Base-by-base conservation (phyloP, 2,329 filamentous ascomycete species). In the Alternaria atra region DNA sequence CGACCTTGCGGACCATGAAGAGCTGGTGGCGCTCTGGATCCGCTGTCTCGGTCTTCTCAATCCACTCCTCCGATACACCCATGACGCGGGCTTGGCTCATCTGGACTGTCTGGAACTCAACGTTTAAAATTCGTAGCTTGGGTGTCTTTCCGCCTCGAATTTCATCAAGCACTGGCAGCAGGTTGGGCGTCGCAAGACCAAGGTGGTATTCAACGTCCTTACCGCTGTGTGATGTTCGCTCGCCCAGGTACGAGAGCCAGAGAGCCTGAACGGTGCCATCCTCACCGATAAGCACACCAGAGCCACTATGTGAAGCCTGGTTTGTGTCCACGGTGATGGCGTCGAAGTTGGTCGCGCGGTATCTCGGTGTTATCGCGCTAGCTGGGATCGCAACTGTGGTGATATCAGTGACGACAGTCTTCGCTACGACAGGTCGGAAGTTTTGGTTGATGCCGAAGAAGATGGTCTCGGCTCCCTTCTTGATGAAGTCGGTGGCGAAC, bases 381-480 rank as follows among this genome's bases (percentile, higher is more conserved):
- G 95, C 93, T 0, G 95, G 96, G 63, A 99, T 98, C 0, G 94
- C 93, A 3, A 98, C 95, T 2, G 95, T 95, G 10, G 94, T 98
- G 73, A 99, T 96, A 77, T 99, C 95, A 0, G 96, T 99, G 13
- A 99, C 93, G 0, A 91, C 93, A 0, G 95, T 98, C 70, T 97
- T 93, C 5, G 93, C 92, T 69, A 97, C 92, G 4, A 98, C 94
- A 40, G 97, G 92, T 35, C 94, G 89, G 63, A 94, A 90, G 67
- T 97, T 98, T 68, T 96, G 90, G 76, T 99, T 99, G 83, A 97
- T 96, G n/a, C 95, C 96, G 65, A 99, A 91, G 80, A 99, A 99
- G 68, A 97, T 94, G 0, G 94, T 97, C 58, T 94, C 91, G 50
- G 94, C 92, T 35, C 95, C 95, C 81, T 98, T 95, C 52, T 93